Base-by-base conservation (phyloP, 345 rosid species). In the Linum tenue region DNA sequence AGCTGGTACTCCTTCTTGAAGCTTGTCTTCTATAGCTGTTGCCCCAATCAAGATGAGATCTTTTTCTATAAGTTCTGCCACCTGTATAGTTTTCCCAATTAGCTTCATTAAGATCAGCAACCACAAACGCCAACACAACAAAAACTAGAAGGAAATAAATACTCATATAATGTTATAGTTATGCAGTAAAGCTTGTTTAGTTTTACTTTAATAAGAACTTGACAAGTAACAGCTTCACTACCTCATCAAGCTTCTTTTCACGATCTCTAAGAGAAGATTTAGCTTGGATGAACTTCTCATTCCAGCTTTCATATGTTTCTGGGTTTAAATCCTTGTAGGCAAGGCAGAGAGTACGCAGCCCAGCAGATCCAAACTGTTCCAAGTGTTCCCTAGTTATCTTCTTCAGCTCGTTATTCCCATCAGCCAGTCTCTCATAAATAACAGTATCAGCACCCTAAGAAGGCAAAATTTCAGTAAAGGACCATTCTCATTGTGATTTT, bases 11-110 rank as follows among this genome's bases (percentile, higher is more conserved):
- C 97, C 99, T 81, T 95, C 99, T 76, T 95, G 99, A 79, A 95
- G 99, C 73, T 95, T 95, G 80, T 95, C 99, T 83, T 95, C 99
- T 80, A 95, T 95, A 37, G 99, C 99, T 72, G 99, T 95, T 72
- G 81, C 73, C 53, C 99, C 99, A 64, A 95, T 95, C 84, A 95
- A 79, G 77, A 70, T 68, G 67, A 95, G 95, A 70, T 95, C 89
- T 78, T 91, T 89, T 68, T 95, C 99, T 53, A 91, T 89, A 68
- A 86, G 84, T 80, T 95, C 96, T 39, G 92, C 91, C 64, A 95
- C 95, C 99, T 95, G 78, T 77, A 84, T n/a, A 64, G 56, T 67
- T 70, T 71, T 70, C 7, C 16, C 16, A 9, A 6, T 16, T 37
- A 57, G 37, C 14, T 12, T 56, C 5, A 57, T 37, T 17, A 37